These are phyloP conservation scores for Aspergillus awamori DNA, from an alignment of 2,329 filamentous ascomycete genomes.

Conservation along the genomic window DNA sequence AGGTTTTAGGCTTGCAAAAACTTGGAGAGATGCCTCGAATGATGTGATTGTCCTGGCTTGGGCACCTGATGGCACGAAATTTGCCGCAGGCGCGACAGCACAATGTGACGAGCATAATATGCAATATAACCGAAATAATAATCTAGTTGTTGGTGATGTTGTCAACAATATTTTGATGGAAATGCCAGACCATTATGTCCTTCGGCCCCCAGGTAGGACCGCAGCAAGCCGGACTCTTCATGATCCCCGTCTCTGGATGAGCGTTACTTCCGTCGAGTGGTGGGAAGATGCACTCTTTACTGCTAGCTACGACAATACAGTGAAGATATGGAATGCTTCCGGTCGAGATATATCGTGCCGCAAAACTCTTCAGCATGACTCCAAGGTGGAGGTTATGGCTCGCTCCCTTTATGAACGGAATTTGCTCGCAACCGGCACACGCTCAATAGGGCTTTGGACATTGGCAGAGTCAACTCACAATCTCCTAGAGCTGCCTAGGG, in stretches of 20 bases:
- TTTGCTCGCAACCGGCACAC: slow-evolving; percentile 53
- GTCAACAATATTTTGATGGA: slow-evolving; percentile 50
- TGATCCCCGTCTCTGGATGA: slow-evolving; percentile 59
- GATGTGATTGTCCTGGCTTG: slow-evolving; percentile 61
- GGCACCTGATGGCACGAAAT: slow-evolving; percentile 57
- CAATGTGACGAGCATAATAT: slow-evolving; percentile 59
- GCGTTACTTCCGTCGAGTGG: slow-evolving; percentile 59
- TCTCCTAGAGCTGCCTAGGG: slow-evolving; percentile 30
- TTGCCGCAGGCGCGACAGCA: slow-evolving; percentile 61
- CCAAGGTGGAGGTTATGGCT: slow-evolving; percentile 56
- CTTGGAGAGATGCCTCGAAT: slow-evolving; percentile 61
- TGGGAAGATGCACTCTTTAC: slow-evolving; percentile 53
- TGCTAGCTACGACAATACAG: slow-evolving; percentile 57
- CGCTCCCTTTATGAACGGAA: slow-evolving; percentile 43
- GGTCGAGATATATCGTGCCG: slow-evolving; percentile 33
- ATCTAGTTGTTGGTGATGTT: slow-evolving; percentile 58
- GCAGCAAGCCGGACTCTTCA: slow-evolving; percentile 50
- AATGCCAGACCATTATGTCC: slow-evolving; percentile 56
- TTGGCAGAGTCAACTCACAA: slow-evolving; percentile 25
- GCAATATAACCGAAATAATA: slow-evolving; percentile 63
- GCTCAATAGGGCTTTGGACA: slow-evolving; percentile 43
- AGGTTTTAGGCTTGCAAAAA: slow-evolving; percentile 47
- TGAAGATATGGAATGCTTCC: slow-evolving; percentile 59
- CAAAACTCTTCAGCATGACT: slow-evolving; percentile 48
- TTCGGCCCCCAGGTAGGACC: slow-evolving; percentile 42